Conservation (phyloP, 2,329 filamentous ascomycete genomes). For the Bipolaris victoriae region DNA sequence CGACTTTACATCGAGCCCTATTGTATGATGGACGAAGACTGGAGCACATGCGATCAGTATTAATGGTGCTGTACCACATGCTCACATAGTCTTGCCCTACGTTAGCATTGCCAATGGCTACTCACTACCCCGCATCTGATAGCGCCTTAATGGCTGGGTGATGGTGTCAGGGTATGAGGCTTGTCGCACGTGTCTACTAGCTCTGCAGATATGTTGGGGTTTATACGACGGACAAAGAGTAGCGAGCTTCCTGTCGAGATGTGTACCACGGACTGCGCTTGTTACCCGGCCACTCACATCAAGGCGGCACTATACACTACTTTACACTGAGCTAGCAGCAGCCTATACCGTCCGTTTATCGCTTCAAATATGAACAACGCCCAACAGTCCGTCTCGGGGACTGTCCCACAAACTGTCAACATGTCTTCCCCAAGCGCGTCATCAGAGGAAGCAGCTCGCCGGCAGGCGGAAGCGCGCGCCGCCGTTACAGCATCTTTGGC, state of each 20-base stretch:
- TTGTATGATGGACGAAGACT: neutral
- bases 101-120: neutral
- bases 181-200: conserved; percentile 8
- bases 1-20: neutral
- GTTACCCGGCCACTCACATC: conserved; percentile 29
- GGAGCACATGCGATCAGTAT: neutral
- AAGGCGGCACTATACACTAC: conserved; percentile 31
- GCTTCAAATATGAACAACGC: neutral
- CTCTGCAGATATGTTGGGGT: conserved; percentile 11
- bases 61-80: neutral
- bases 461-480: conserved; percentile 57
- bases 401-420: neutral
- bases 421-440: conserved; percentile 35
- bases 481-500: conserved; percentile 58
- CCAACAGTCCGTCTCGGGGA: neutral
- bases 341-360: conserved; percentile 1
- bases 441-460: conserved; percentile 40
- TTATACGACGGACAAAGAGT: neutral
- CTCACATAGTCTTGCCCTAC: neutral
- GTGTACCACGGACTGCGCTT: neutral
- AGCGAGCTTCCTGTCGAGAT: neutral
- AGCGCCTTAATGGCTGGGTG: neutral
- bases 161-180: neutral
- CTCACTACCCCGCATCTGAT: neutral
- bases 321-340: conserved; percentile 20